Evolutionary conservation across 2,329 filamentous ascomycete species (phyloP).

Genomic region (Exophiala sideris): DNA sequence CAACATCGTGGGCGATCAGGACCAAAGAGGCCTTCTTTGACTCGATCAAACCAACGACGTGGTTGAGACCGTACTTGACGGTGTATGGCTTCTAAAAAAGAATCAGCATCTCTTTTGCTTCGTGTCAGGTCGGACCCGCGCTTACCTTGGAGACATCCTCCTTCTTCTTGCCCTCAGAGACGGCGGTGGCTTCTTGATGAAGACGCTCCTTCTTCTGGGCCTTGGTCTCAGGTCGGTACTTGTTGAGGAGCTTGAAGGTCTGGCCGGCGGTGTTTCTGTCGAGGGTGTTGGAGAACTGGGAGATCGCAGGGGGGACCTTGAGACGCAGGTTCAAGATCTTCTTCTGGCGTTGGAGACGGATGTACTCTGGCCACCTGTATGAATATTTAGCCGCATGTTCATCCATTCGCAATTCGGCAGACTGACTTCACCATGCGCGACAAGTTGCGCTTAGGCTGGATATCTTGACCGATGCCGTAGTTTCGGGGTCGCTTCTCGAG

Average conservation of each 20-base stretch:
- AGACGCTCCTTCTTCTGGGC: conserved; percentile 99
- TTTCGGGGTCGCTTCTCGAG: conserved; percentile 97
- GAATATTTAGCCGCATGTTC: background rate
- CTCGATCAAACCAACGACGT: conserved; percentile 94
- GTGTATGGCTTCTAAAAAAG: conserved; percentile 78
- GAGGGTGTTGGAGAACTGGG: conserved; percentile 96
- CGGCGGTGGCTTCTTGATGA: conserved; percentile 93
- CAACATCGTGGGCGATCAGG: conserved; percentile 98
- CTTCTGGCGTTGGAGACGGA: conserved; percentile 91
- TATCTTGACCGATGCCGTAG: conserved; percentile 98
- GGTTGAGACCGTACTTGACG: conserved; percentile 99
- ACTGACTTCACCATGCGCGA: conserved; percentile 85
- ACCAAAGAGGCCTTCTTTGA: conserved; percentile 99
- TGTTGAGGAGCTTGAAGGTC: conserved; percentile 99
- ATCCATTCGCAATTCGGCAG: background rate
- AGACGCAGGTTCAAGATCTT: conserved; percentile 98
- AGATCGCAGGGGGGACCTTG: conserved; percentile 95
- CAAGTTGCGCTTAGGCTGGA: conserved; percentile 93
- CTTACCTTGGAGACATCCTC: conserved; percentile 88
- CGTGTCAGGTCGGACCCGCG: background rate
- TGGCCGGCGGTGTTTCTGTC: conserved; percentile 96
- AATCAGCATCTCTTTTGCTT: background rate
- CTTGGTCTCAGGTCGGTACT: conserved; percentile 99
- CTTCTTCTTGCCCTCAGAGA: conserved; percentile 99
- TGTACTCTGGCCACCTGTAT: conserved; percentile 85